A percentile compares a stretch with the other conserved stretches of the same genome.
phyloP scores from a whole-genome alignment of 2,329 filamentous ascomycete species.

The Microcyclospora tardicrescens region DNA sequence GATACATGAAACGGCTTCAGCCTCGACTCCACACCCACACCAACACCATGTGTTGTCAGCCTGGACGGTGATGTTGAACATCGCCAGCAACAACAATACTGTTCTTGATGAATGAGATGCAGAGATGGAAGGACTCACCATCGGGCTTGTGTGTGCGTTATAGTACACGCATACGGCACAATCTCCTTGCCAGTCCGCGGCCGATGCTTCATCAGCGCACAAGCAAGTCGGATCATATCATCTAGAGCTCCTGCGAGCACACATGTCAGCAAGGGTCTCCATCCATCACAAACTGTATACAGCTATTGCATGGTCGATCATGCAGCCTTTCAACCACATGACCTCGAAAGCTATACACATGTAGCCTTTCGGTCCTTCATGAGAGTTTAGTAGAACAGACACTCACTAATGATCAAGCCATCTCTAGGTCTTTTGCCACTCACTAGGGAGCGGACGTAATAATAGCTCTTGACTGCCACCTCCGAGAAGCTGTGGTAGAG shows the following conservation, averaged over 20 bases:
- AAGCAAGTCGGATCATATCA: constrained; percentile 52
- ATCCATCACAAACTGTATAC: neutral
- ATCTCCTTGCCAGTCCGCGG: constrained; percentile 4
- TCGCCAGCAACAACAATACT: too few species aligned
- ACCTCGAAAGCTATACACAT: too few species aligned
- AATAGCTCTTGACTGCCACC: constrained; percentile 60
- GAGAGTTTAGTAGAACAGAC: neutral
- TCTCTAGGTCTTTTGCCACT: constrained; percentile 42
- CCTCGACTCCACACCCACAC: too few species aligned
- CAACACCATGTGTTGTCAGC: too few species aligned
- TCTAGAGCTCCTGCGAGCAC: constrained; percentile 44
- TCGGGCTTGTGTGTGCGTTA: constrained; percentile 47
- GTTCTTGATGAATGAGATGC: neutral
- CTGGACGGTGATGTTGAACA: too few species aligned
- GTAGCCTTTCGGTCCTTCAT: too few species aligned
- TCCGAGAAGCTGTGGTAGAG: constrained; percentile 63
- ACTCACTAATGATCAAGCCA: constrained; percentile 47
- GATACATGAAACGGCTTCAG: neutral
- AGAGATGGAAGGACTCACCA: constrained; percentile 38
- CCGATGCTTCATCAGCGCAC: constrained; percentile 47
- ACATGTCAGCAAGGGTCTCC: constrained; percentile 1
- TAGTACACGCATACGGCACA: constrained; percentile 41
- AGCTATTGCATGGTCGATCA: neutral
- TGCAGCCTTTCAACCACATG: too few species aligned
- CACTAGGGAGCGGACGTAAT: constrained; percentile 49